Base-by-base conservation (phyloP, 208 protist genomes). In the Wallacemonas sp. region DNA sequence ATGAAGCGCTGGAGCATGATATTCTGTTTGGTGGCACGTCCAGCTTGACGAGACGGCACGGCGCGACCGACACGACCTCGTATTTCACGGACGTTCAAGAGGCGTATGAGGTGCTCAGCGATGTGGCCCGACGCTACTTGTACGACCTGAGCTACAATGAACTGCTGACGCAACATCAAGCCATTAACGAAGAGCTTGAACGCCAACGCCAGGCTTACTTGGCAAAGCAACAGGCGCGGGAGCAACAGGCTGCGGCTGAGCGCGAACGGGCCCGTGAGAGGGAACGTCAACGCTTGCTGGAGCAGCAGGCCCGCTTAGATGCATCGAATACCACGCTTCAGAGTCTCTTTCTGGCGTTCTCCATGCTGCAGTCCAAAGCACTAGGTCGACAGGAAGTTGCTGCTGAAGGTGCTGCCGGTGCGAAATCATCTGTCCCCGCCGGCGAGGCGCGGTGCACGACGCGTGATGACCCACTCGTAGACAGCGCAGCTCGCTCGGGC, bases 51-150 rank as follows among this genome's bases (percentile, higher is more conserved):
- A 24, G 36, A 6, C 36, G 36, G 9, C 9, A 41, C 36, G 36
- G 9, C 6, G 36, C 27, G 30, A 31, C 24, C 19, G 41, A 58
- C n/a, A 58, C 27, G 9, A 58, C 62, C 9, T 8, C 46, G 8
- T 36, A 66, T 3, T 96, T 94, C 62, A 83, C 78, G 8, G 83
- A 86, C 8, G 58, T 94, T 21, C 82, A 91, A 49, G 88, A 96
- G 62, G 85, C 91, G 30, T 96, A 96, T 63, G 91, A 96, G 65
- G 88, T 96, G 22, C 75, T 96, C 12, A 80, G 83, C 17, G 86
- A 96, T 39, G 86, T 90, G 1, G 81, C 86, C 17, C 85, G 88
- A n/a, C 87, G 91, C 14, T 94, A 94, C 47, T 58, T 96, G 33
- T 96, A 94, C 63, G 91, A 96, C 59, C 67, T 94, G 55, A 89